Conservation (phyloP, 331 rosid species). For the Malus hybrid region DNA sequence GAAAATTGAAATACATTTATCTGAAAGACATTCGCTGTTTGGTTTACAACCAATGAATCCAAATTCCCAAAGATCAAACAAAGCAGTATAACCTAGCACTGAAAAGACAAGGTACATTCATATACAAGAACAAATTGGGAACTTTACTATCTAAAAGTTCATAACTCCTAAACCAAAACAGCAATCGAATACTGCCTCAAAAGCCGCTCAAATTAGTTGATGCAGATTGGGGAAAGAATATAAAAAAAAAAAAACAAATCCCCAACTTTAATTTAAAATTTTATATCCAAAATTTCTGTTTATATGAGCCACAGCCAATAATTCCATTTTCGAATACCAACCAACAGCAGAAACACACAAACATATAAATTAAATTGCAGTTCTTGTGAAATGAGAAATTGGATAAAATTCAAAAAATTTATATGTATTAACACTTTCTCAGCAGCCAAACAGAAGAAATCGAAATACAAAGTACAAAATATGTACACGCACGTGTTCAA, state of each 20-base stretch:
- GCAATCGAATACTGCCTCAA: not conserved
- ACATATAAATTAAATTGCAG: not conserved
- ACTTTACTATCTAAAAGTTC: not conserved
- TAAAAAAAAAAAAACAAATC: not conserved
- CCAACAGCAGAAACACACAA: not conserved
- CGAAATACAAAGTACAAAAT: no score
- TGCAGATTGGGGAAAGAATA: not conserved
- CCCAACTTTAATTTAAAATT: not conserved
- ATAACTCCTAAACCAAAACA: not conserved
- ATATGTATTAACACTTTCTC: no score
- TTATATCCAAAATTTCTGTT: not conserved
- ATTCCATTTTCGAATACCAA: not conserved
- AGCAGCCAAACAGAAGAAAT: no score
- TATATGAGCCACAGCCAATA: no score
- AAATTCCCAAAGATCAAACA: not conserved
- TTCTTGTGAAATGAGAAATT: no score
- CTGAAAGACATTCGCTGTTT: not conserved
- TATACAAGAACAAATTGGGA: not conserved
- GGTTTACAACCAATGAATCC: not conserved
- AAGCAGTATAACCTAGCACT: not conserved
- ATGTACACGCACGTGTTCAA: not conserved
- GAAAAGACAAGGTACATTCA: not conserved
- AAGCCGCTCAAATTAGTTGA: not conserved
- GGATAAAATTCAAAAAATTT: no score
- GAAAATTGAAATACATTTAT: not conserved